Percentiles rank a stretch among this genome's conserved stretches.
Conservation (phyloP, 768 basidiomycete species). For the Suillus subluteus region DNA sequence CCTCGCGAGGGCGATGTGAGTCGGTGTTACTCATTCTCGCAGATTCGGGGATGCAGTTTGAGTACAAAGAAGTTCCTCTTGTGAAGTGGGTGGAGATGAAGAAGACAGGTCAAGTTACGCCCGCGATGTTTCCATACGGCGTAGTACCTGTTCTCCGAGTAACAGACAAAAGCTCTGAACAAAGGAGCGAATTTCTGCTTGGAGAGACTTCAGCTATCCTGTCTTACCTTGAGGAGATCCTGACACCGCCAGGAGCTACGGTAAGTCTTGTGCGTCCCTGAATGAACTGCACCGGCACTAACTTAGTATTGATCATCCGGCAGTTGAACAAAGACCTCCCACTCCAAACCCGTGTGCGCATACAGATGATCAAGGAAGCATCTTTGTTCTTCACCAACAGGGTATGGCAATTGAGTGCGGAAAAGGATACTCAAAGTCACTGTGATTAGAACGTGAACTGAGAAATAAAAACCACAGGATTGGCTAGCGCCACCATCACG, state of each 20-base stretch:
- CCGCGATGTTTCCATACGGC: conserved; percentile 27
- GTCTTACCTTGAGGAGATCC: conserved; percentile 25
- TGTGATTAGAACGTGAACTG: not conserved
- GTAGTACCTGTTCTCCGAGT: conserved; percentile 29
- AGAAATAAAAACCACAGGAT: conserved; percentile 11
- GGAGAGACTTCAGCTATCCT: conserved; percentile 31
- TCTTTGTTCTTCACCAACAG: conserved; percentile 27
- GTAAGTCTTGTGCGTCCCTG: conserved; percentile 15
- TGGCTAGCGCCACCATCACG: conserved; percentile 27
- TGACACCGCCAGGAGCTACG: conserved; percentile 17
- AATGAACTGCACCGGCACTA: not conserved
- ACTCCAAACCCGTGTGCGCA: conserved; percentile 21
- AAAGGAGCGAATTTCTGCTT: conserved; percentile 19
- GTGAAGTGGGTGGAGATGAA: conserved; percentile 23
- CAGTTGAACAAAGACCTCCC: conserved; percentile 16
- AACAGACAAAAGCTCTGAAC: conserved; percentile 16
- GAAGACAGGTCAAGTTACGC: conserved; percentile 18
- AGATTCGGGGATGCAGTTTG: conserved; percentile 28
- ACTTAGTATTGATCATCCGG: not conserved
- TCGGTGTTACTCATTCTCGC: conserved; percentile 30
- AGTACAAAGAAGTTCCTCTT: conserved; percentile 21
- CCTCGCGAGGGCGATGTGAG: conserved; percentile 29
- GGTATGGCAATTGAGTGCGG: conserved; percentile 9
- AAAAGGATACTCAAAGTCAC: conserved; percentile 16
- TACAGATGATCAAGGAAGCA: conserved; percentile 28